A percentile compares a stretch with the other conserved stretches of the same genome.
Conservation (phyloP, 495 filamentous ascomycete genomes). For the Aspergillus affinis region DNA sequence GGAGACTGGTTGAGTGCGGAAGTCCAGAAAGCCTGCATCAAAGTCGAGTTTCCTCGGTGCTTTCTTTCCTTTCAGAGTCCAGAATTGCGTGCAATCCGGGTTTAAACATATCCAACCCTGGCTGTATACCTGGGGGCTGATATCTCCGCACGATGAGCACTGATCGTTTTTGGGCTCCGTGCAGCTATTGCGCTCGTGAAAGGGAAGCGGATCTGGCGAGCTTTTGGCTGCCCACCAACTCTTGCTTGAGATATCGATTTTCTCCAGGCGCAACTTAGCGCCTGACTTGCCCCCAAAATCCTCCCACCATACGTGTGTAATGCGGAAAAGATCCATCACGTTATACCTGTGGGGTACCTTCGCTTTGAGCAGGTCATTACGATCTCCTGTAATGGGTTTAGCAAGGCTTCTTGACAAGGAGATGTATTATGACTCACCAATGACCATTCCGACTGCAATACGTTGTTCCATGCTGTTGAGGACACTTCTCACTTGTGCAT, state of each 20-base stretch:
- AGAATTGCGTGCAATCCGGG: conserved; percentile 56
- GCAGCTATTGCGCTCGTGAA: conserved; percentile 24
- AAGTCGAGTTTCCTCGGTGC: conserved; percentile 48
- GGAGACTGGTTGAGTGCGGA: conserved; percentile 35
- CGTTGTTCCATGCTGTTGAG: conserved; percentile 32
- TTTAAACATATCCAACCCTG: conserved; percentile 73
- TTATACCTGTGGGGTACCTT: conserved; percentile 63
- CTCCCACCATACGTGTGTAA: conserved; percentile 75
- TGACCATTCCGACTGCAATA: conserved; percentile 55
- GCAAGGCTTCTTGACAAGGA: background rate
- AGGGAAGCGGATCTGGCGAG: conserved; percentile 19
- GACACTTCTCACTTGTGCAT: conserved; percentile 34
- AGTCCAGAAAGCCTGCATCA: conserved; percentile 55
- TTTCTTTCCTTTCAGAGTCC: conserved; percentile 34
- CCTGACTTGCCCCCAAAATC: conserved; percentile 41
- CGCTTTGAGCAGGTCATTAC: conserved; percentile 51
- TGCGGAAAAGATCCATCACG: conserved; percentile 71
- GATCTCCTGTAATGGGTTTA: conserved; percentile 41
- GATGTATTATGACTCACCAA: conserved; percentile 44
- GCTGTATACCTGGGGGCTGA: conserved; percentile 47
- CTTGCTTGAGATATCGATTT: conserved; percentile 53
- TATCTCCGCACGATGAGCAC: conserved; percentile 42
- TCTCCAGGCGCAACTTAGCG: conserved; percentile 68
- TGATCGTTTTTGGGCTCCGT: conserved; percentile 16
- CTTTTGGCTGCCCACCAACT: conserved; percentile 69